Conservation (phyloP, 2,329 filamentous ascomycete genomes). For the Fusarium sp. region DNA sequence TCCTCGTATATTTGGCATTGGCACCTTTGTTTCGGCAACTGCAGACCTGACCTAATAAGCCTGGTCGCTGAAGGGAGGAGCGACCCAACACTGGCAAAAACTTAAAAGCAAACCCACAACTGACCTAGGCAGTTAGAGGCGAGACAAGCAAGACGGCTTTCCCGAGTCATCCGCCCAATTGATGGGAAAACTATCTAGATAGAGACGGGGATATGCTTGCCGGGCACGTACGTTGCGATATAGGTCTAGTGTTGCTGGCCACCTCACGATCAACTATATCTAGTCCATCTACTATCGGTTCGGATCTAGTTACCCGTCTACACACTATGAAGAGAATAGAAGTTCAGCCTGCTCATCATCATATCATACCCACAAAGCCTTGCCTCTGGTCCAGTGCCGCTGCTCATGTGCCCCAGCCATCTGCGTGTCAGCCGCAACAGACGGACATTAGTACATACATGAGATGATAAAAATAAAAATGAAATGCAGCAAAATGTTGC, state of each 20-base stretch:
- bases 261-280: neutral
- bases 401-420: neutral
- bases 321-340: neutral
- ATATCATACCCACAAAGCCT: neutral
- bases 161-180: neutral
- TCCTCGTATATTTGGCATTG: conserved; percentile 31
- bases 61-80: neutral
- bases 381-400: neutral
- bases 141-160: neutral
- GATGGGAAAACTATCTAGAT: neutral
- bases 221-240: neutral
- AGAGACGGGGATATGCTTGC: neutral
- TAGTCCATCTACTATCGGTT: neutral
- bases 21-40: conserved; percentile 18
- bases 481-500: neutral
- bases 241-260: neutral
- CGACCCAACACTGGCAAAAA: neutral
- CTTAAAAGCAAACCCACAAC: neutral
- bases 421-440: neutral
- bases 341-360: conserved; percentile 1
- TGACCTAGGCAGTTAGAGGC: no score
- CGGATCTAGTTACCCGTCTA: conserved; percentile 6
- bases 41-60: neutral
- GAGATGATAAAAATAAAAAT: neutral
- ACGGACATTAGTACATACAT: neutral